Base-by-base conservation (phyloP, 345 rosid genomes). In the Hibiscus tridactylites region DNA sequence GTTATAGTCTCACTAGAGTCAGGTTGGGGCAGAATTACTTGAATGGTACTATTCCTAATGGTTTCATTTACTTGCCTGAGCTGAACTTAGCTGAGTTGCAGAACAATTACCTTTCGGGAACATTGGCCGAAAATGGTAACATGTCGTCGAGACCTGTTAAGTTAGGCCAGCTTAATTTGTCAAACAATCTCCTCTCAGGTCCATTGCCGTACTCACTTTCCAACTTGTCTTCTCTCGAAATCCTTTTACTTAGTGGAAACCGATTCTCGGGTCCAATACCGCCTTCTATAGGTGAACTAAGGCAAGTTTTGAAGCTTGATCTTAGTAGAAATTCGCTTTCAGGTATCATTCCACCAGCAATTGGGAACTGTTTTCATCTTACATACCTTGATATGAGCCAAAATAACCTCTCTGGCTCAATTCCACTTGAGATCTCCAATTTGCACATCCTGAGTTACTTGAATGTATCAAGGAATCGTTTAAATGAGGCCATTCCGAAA, bases 21-120 rank as follows among this genome's bases (percentile, higher is more conserved):
- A 77, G 94, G 78, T 24, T 89, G 80, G 94, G 90, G 65, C 84
- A 85, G 65, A 89, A 89, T 68, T 89, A 84, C 75, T 76, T 89
- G 74, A 87, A 87, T 24, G 94, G 91, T 12, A 79, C 81, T 66
- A 81, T 89, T 47, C 91, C 94, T 2, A 60, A 62, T 2, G 84
- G 94, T 5, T 81, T 89, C 75, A 77, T 89, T 57, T 85, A 84
- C 85, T 78, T 89, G 86, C 91, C 91, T n/a, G 77, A 80, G 71
- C 75, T 89, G 28, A 81, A 76, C 33, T 79, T 85, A 6, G 71
- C 81, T 57, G 91, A 89, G 86, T 72, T 89, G 75, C 91, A 89
- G 57, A 77, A 73, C 86, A 89, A 89, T 77, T 83, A 85, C 68
- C 71, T 89, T 13, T 76, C 83, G 2, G 94, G 90, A 7, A 53